Percentiles rank a stretch among this genome's conserved stretches.
Evolutionary conservation across 2,329 filamentous ascomycete species (phyloP).

Genomic region (Ilyonectria destructans): DNA sequence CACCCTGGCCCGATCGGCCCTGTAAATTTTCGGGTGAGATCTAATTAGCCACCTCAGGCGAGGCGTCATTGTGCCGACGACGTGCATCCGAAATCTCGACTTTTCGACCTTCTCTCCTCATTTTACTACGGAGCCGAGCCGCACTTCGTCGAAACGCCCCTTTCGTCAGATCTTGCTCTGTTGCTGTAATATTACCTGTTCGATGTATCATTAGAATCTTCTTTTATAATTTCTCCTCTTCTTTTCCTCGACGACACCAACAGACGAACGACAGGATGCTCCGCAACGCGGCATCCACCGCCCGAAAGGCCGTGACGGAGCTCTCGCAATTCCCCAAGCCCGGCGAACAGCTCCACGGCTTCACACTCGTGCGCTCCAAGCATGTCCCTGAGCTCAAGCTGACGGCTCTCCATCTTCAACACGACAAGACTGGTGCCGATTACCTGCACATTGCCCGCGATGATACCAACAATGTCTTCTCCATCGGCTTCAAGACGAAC

Average conservation of each 20-base stretch:
- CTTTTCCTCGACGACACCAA: neutral
- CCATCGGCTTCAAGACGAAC: slow-evolving; percentile 99
- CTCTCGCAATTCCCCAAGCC: slow-evolving; percentile 82
- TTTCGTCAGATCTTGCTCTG: slow-evolving; percentile 15
- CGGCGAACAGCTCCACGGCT: slow-evolving; percentile 92
- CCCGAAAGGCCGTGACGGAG: slow-evolving; percentile 80
- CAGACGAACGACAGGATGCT: slow-evolving; percentile 60
- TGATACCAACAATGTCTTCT: slow-evolving; percentile 99
- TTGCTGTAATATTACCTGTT: slow-evolving; percentile 35
- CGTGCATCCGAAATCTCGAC: slow-evolving; percentile 47
- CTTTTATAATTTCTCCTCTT: neutral
- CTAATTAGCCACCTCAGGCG: slow-evolving; percentile 31
- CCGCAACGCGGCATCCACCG: slow-evolving; percentile 67
- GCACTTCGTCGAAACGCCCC: slow-evolving; percentile 26
- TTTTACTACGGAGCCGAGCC: slow-evolving; percentile 30
- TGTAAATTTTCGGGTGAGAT: slow-evolving; percentile 39
- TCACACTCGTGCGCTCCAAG: slow-evolving; percentile 90
- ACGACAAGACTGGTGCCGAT: slow-evolving; percentile 96
- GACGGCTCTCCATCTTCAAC: slow-evolving; percentile 90
- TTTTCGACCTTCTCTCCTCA: slow-evolving; percentile 23
- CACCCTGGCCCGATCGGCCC: slow-evolving; percentile 30
- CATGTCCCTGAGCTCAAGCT: slow-evolving; percentile 95
- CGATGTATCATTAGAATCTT: slow-evolving; percentile 42
- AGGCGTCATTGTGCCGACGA: slow-evolving; percentile 43
- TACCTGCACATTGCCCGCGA: slow-evolving; percentile 96